Percentiles rank a stretch among this genome's conserved stretches.
Evolutionary conservation across 805 yeast genomes (phyloP).

Genomic region (Saccharomycopsis lassenensis): DNA sequence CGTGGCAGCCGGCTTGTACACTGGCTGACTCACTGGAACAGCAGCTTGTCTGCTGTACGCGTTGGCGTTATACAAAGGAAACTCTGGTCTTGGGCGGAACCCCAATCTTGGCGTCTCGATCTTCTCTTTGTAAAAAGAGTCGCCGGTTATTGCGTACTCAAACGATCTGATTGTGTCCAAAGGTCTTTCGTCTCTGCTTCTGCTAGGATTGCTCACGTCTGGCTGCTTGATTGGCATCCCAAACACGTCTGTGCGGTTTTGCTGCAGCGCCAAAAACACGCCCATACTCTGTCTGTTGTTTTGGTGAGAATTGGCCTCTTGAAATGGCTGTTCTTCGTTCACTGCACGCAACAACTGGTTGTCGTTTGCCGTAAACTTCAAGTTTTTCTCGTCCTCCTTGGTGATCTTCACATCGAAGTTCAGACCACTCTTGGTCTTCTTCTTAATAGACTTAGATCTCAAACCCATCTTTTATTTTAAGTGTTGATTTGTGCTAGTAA

Average conservation of each 20-base stretch:
- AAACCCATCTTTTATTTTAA: conserved; percentile 13
- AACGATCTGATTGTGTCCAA: conserved; percentile 89
- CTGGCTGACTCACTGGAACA: conserved; percentile 29
- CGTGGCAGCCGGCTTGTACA: conserved; percentile 44
- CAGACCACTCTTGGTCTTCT: conserved; percentile 20
- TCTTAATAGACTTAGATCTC: conserved; percentile 13
- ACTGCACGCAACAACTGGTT: conserved; percentile 93
- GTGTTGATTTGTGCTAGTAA: not conserved
- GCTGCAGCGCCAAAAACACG: conserved; percentile 32
- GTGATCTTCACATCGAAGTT: conserved; percentile 38
- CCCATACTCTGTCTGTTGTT: conserved; percentile 29
- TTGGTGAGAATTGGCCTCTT: conserved; percentile 38
- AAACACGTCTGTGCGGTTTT: conserved; percentile 66
- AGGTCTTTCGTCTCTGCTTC: conserved; percentile 92
- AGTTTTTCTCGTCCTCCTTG: conserved; percentile 21
- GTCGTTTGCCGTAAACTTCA: conserved; percentile 22
- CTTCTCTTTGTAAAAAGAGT: conserved; percentile 64
- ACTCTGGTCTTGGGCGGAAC: conserved; percentile 74
- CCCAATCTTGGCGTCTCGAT: conserved; percentile 72
- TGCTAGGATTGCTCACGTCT: conserved; percentile 87
- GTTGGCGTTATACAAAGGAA: conserved; percentile 41
- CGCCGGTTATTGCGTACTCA: conserved; percentile 92
- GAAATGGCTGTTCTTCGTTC: conserved; percentile 93
- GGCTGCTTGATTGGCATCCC: conserved; percentile 72
- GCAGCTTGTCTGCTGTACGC: conserved; percentile 25